These are phyloP conservation scores for Collybia sp. DNA, from an alignment of 768 basidiomycete species.

Conservation along the genomic window DNA sequence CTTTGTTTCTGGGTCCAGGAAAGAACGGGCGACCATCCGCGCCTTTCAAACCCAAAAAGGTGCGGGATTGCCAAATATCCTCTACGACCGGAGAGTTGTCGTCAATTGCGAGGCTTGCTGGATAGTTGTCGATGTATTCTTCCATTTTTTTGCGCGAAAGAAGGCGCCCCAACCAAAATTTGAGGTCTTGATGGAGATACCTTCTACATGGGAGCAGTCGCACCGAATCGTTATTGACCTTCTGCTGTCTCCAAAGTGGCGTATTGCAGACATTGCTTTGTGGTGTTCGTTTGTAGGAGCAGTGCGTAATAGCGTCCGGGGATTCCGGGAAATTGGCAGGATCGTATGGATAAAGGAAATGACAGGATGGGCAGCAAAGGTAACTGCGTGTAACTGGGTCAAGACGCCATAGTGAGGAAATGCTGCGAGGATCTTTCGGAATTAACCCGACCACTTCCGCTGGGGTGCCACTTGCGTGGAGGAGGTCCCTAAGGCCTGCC, in stretches of 20 bases:
- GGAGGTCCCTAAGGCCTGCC: background rate
- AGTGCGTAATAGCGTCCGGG: background rate
- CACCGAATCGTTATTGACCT: background rate
- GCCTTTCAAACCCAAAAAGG: slow-evolving; percentile 13
- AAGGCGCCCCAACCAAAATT: slow-evolving; percentile 19
- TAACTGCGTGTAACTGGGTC: background rate
- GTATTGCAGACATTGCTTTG: slow-evolving; percentile 8
- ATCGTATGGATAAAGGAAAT: slow-evolving; percentile 11
- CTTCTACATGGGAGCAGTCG: slow-evolving; percentile 5
- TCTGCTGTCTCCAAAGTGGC: slow-evolving; percentile 11
- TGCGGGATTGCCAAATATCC: slow-evolving; percentile 16
- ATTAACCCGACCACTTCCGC: background rate
- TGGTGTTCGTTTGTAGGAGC: slow-evolving; percentile 6
- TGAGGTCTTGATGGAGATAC: slow-evolving; percentile 17
- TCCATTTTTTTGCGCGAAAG: slow-evolving; percentile 20
- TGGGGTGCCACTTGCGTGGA: background rate
- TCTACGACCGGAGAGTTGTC: background rate
- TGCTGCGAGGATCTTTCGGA: background rate
- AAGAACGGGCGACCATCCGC: slow-evolving; percentile 15
- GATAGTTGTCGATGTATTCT: slow-evolving; percentile 14
- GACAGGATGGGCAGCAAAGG: slow-evolving; percentile 17
- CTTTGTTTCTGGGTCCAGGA: slow-evolving; percentile 10
- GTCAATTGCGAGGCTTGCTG: background rate
- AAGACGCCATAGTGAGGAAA: background rate
- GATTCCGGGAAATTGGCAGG: background rate